phyloP scores from a whole-genome alignment of 345 rosid species.

The Capsella bursapastoris region DNA sequence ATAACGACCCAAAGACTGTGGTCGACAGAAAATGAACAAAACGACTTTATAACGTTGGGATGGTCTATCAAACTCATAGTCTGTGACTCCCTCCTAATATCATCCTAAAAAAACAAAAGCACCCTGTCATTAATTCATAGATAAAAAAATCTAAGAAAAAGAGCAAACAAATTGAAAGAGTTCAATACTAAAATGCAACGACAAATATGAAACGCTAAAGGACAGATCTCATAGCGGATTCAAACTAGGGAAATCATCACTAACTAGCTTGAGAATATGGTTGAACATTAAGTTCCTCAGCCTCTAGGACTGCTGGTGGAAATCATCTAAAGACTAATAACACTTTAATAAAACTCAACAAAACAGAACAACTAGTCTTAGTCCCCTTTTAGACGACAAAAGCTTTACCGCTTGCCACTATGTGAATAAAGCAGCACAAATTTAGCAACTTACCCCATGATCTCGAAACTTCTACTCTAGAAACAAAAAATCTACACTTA shows the following conservation, averaged over 20 bases:
- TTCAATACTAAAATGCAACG: conserved; percentile 4
- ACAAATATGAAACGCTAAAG: background rate
- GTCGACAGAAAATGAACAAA: conserved; percentile 91
- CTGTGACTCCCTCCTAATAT: conserved; percentile 91
- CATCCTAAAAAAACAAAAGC: conserved; percentile 64
- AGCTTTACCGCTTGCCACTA: background rate
- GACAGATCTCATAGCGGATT: background rate
- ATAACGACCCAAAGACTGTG: conserved; percentile 92
- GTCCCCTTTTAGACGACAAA: background rate
- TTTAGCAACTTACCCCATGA: conserved; percentile 2
- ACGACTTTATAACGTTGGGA: conserved; percentile 87
- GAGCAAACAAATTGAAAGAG: background rate
- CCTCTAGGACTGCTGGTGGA: background rate
- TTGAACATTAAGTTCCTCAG: background rate
- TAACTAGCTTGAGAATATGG: background rate
- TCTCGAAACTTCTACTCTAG: background rate
- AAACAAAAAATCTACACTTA: conserved; percentile 19
- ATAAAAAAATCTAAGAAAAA: background rate
- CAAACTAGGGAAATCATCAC: background rate
- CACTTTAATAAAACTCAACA: background rate
- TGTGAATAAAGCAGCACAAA: background rate
- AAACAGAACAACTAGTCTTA: background rate
- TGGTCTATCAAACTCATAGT: conserved; percentile 98
- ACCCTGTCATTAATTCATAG: background rate
- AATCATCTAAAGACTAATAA: background rate